Evolutionary conservation across 371 early-diverging fungal genomes (phyloP).

Genomic region (Mortierella sp.): DNA sequence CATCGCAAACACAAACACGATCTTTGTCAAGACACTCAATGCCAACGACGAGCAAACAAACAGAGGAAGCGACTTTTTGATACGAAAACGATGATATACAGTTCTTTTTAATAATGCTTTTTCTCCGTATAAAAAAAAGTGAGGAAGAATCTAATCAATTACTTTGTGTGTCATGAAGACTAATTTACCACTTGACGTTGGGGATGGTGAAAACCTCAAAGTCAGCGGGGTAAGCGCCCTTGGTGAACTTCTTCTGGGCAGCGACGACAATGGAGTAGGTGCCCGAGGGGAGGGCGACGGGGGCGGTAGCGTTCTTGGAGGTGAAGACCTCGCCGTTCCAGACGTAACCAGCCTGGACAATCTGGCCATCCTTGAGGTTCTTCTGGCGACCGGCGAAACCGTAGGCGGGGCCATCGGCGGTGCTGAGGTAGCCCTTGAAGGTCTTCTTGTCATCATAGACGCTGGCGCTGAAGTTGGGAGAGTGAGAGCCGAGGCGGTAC

Average conservation of each 20-base stretch:
- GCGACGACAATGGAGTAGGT: constrained; percentile 42
- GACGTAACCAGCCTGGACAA: constrained; percentile 20
- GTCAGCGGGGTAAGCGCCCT: constrained; percentile 52
- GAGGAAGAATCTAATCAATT: not conserved
- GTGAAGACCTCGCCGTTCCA: constrained; percentile 36
- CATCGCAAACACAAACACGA: no score
- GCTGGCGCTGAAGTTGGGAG: constrained; percentile 38
- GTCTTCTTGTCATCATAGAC: constrained; percentile 32
- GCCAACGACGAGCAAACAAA: not conserved
- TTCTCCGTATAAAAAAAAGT: not conserved
- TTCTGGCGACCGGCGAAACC: constrained; percentile 22
- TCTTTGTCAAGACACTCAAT: no score
- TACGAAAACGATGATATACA: constrained; percentile 15
- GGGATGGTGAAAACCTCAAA: constrained; percentile 38
- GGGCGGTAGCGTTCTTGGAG: constrained; percentile 20
- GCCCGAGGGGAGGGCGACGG: constrained; percentile 21
- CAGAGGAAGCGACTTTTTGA: not conserved
- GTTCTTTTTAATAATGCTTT: not conserved
- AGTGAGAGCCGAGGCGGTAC: constrained; percentile 48
- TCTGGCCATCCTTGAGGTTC: constrained; percentile 21
- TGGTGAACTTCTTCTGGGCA: constrained; percentile 51
- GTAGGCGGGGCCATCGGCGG: constrained; percentile 18
- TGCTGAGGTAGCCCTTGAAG: constrained; percentile 36
- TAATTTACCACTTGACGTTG: constrained; percentile 31
- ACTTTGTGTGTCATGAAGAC: not conserved